Base-by-base conservation (phyloP, 2,329 filamentous ascomycete species). In the Cercospora sesami region DNA sequence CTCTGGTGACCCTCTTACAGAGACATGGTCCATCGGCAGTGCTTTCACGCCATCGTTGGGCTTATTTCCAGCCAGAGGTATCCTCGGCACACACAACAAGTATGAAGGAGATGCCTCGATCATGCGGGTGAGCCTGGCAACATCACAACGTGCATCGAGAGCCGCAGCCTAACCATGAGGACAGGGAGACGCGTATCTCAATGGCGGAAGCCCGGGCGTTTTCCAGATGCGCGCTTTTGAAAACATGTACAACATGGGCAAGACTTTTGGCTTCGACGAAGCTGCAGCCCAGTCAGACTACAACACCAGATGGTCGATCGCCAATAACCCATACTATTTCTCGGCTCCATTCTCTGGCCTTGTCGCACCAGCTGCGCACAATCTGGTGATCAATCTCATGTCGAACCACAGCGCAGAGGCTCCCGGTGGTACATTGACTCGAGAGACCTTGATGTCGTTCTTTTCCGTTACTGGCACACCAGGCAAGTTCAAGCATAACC, bases 251-350 rank as follows among this genome's bases (percentile, higher is more conserved):
- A 4, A 14, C 5, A 3, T 53, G 14, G 48, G 48, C 18, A 6
- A 28, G 21, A 53, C 48, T 23, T 53, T 53, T 26, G 48, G 48
- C 12, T 53, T 53, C 48, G 10, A 53, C 12, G 48, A 53, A 23
- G 21, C 48, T 53, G 48, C 48, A 23, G 48, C 48, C 2, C 21
- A 53, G 21, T 53, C 23, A 3, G 48, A 53, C 6, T 53, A 53
- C 12, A 26, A 23, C 5, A 53, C 21, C 48, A 23, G 48, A 16
- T 53, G 48, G 48, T 53, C 48, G 48, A 73, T 78, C 23, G 66
- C 67, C 21, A 71, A 64, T 42, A 79, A 79, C 66, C 75, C 77
- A 8, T 76, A 77, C 67, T 78, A 74, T 72, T 78, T 76, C 71
- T 71, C 72, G 14, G 73, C 70, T 21, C 74, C 73, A 2, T 77